phyloP scores from a whole-genome alignment of 495 filamentous ascomycete genomes.

The Neurospora terricola region DNA sequence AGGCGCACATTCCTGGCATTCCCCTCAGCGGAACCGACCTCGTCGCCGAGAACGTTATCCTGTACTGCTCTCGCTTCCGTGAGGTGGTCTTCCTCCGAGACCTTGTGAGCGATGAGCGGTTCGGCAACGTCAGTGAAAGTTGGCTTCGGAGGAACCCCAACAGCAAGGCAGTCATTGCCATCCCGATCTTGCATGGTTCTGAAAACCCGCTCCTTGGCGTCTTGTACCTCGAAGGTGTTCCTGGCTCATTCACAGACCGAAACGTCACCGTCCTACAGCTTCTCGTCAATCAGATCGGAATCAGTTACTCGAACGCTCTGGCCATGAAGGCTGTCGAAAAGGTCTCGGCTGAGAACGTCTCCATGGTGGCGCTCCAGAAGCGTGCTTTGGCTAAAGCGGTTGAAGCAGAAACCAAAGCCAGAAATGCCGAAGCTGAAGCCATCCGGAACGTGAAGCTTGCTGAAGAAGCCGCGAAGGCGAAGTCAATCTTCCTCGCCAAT shows the following conservation, averaged over 20 bases:
- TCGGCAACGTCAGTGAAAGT: conserved; percentile 65
- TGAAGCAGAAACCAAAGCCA: conserved; percentile 73
- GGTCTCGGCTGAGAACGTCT: conserved; percentile 68
- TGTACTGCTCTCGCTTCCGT: conserved; percentile 75
- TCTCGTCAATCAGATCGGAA: conserved; percentile 80
- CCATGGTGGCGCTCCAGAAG: conserved; percentile 84
- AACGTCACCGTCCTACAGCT: conserved; percentile 79
- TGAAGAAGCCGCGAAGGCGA: conserved; percentile 84
- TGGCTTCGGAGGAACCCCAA: conserved; percentile 58
- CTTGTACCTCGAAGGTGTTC: conserved; percentile 75
- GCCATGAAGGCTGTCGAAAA: conserved; percentile 74
- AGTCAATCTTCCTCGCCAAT: conserved; percentile 87
- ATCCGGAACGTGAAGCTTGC: conserved; percentile 81
- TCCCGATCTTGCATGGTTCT: conserved; percentile 73
- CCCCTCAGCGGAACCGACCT: conserved; percentile 51
- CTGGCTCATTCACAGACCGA: conserved; percentile 78
- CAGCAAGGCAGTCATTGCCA: conserved; percentile 71
- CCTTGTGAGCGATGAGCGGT: conserved; percentile 73
- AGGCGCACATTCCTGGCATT: conserved; percentile 50
- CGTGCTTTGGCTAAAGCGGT: conserved; percentile 68
- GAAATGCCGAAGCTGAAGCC: conserved; percentile 70
- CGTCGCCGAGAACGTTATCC: conserved; percentile 66
- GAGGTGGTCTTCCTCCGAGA: conserved; percentile 79
- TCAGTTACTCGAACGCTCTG: conserved; percentile 78
- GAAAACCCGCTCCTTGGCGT: conserved; percentile 62